Evolutionary conservation across 768 basidiomycete genomes (phyloP).

Genomic region (button mushroom (Agaricus bisporus)): DNA sequence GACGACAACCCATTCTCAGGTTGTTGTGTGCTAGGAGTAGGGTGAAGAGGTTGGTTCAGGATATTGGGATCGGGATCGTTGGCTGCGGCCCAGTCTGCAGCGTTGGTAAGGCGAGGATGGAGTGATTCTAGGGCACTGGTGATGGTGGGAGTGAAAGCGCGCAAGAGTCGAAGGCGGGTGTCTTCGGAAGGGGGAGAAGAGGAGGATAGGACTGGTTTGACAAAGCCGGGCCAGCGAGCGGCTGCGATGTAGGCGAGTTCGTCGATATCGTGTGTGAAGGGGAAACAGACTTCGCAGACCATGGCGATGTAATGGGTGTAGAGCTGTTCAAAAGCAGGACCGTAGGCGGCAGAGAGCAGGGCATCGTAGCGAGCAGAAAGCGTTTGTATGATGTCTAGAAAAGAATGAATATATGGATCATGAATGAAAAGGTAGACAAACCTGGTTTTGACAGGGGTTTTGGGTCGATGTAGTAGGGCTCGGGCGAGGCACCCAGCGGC

Average conservation of each 20-base stretch:
- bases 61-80: conserved; percentile 43
- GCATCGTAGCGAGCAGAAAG: conserved; percentile 34
- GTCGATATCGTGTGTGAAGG: conserved; percentile 59
- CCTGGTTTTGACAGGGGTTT: conserved; percentile 51
- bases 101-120: conserved; percentile 62
- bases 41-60: conserved; percentile 23
- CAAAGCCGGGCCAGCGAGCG: conserved; percentile 77
- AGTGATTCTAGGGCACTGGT: conserved; percentile 58
- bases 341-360: conserved; percentile 29
- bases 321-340: conserved; percentile 49
- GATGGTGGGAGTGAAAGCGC: conserved; percentile 58
- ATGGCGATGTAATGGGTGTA: conserved; percentile 59
- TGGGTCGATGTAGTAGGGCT: conserved; percentile 65
- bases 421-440: conserved; percentile 19
- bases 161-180: conserved; percentile 58
- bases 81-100: conserved; percentile 51
- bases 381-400: conserved; percentile 25
- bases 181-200: conserved; percentile 38
- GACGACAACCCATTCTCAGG: conserved; percentile 21
- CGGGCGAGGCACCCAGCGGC: conserved; percentile 59
- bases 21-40: not conserved
- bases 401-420: not conserved
- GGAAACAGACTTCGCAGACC: conserved; percentile 54
- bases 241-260: conserved; percentile 74
- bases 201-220: conserved; percentile 48